Conservation (phyloP, 2,329 filamentous ascomycete genomes). For the Sarocladium brachiariae region DNA sequence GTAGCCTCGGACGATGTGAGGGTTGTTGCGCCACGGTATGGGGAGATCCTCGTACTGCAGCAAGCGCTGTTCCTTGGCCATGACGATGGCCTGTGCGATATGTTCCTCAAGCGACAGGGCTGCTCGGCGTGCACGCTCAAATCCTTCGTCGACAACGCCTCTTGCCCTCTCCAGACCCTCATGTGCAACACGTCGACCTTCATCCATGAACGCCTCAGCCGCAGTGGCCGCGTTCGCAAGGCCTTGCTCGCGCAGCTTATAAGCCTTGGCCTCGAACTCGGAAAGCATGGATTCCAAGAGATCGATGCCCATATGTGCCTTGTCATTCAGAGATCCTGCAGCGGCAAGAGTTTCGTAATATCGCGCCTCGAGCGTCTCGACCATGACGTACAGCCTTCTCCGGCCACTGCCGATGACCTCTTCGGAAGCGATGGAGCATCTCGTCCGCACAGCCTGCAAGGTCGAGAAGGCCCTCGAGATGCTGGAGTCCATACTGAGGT, state of each 20-base stretch:
- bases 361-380: constrained; percentile 81
- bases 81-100: constrained; percentile 68
- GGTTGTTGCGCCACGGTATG: constrained; percentile 88
- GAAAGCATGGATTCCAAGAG: constrained; percentile 78
- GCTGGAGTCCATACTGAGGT: constrained; percentile 74
- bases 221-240: constrained; percentile 60
- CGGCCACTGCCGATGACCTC: constrained; percentile 84
- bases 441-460: constrained; percentile 75
- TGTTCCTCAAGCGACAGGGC: constrained; percentile 78
- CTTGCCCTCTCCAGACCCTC: constrained; percentile 68
- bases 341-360: constrained; percentile 82
- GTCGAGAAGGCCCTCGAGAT: constrained; percentile 81
- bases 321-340: constrained; percentile 84
- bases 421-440: constrained; percentile 84
- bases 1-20: constrained; percentile 85
- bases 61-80: constrained; percentile 72
- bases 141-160: constrained; percentile 71
- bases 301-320: constrained; percentile 79
- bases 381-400: constrained; percentile 76
- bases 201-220: constrained; percentile 66
- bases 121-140: constrained; percentile 76
- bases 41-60: constrained; percentile 88
- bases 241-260: constrained; percentile 72
- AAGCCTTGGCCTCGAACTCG: constrained; percentile 77
- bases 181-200: constrained; percentile 74